Evolutionary conservation across 139 green algal species (phyloP).

Genomic region (Trebouxia sp.): DNA sequence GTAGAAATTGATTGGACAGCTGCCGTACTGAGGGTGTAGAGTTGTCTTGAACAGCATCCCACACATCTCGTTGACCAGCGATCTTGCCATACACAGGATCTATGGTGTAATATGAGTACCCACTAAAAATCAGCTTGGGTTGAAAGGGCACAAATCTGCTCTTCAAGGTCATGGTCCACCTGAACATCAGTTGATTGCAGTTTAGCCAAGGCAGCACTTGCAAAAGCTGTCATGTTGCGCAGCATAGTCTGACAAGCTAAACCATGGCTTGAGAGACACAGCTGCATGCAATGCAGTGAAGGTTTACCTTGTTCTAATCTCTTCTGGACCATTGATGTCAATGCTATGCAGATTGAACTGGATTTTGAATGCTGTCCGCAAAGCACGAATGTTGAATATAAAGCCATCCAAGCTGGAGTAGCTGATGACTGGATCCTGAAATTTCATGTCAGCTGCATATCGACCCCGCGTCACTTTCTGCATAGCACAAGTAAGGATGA

Average conservation of each 20-base stretch:
- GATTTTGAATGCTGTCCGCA: slow-evolving; percentile 61
- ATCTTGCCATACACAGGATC: slow-evolving; percentile 48
- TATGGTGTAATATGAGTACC: slow-evolving; percentile 50
- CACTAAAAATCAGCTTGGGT: slow-evolving; percentile 52
- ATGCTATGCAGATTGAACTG: slow-evolving; percentile 57
- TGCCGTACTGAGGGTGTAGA: slow-evolving; percentile 51
- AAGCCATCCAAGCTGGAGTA: slow-evolving; percentile 43
- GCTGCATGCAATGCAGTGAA: background rate
- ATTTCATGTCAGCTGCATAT: slow-evolving; percentile 40
- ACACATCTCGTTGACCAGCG: slow-evolving; percentile 55
- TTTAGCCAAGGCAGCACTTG: background rate
- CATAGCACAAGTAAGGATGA: no score
- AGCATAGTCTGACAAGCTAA: background rate
- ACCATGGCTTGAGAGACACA: background rate
- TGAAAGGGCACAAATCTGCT: slow-evolving; percentile 52
- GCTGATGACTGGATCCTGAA: slow-evolving; percentile 53
- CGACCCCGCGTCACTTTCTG: background rate
- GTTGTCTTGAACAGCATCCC: slow-evolving; percentile 63
- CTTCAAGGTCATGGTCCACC: slow-evolving; percentile 57
- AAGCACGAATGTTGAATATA: slow-evolving; percentile 35
- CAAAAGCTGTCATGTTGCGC: background rate
- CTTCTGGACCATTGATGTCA: slow-evolving; percentile 35
- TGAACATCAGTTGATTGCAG: background rate
- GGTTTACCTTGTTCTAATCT: slow-evolving; percentile 44
- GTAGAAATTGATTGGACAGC: background rate